Evolutionary conservation across 371 early-diverging fungal species (phyloP), one percentile per base, ranked within the genome.

Genomic region (Mortierella sp.): DNA sequence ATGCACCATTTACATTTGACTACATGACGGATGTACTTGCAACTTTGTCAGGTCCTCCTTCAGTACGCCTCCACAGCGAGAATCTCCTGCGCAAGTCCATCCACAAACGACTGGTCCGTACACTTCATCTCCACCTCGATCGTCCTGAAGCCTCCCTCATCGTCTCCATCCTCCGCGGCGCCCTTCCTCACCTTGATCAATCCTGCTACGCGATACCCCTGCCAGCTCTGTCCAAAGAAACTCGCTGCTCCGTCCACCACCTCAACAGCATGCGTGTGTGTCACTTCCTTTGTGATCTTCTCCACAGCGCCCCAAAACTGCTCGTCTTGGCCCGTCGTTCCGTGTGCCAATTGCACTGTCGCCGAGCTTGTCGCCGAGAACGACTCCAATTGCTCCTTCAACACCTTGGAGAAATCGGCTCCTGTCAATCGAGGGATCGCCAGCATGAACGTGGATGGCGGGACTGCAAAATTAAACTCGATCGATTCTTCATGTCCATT

Each of bases 231-330:
- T 28, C 89, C 92, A 79, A 90, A 91, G 16, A 93, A 81, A 2
- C 91, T 90, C 7, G 88, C 91, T 0, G 91, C 92, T 12, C 88
- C 88, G 26, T 86, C 85, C 27, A 92, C 86, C 10, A 84, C 83
- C 67, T 92, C 92, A 3, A 93, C 92, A 10, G 90, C 83, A 55
- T 84, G 85, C 0, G 88, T 72, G 2, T 84, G 83, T 4, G 83
- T 85, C 2, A 79, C 72, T 6, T 68, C 58, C 47, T 63, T 54
- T 0, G 87, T 83, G 13, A 90, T 76, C 49, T 67, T 67, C 43
- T 83, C 82, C n/a, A 89, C 73, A 7, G 84, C 84, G 19, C 74
- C 65, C 61, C 82, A 78, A 49, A 88, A 83, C 18, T 81, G 81
- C 71, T 89, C 89, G 30, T 80, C 78, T 28, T 82, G 69, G 28